Base-by-base conservation (phyloP, 2,329 filamentous ascomycete genomes). In the Teratosphaeria pseudoeucalypti region DNA sequence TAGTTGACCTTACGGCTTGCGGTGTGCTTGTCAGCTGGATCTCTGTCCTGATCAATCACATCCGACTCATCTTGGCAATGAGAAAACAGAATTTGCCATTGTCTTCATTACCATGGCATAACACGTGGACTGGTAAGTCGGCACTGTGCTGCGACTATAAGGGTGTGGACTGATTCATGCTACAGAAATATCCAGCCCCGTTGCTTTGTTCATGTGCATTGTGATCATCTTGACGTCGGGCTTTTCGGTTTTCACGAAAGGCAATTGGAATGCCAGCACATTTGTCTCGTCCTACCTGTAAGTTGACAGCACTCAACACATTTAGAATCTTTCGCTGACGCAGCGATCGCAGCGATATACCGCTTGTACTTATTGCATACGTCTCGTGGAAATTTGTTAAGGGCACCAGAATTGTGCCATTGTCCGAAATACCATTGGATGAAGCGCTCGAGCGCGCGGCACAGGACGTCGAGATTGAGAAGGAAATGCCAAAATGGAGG, bases 21-120 rank as follows among this genome's bases (percentile, higher is more conserved):
- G 84, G 84, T 7, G 83, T 85, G 2, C 68, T 88, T 53, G 77
- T 88, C 6, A 84, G 81, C 1, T 88, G 85, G 85, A 66, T 62
- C 32, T 58, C 63, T 12, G 66, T 68, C 54, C 58, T 66, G 27
- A 57, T 66, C 59, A 68, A 68, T 52, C 66, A 68, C 47, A 57
- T 65, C 54, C 65, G 66, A 2, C 62, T 68, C 1, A 60, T 68
- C 32, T 52, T 66, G 27, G 66, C 66, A 2, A 66, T 68, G 64
- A 65, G 61, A 55, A 65, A 65, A 54, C 66, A 68, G 19, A 58
- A 57, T 3, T 63, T 68, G 32, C 65, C 66, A 4, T 57, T 65
- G 26, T 64, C 64, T 7, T 54, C 59, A 0, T 57, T 68, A 1
- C 66, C 66, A 6, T 68, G 66, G 66, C 66, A 81, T 58, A 73